These are phyloP conservation scores for Pulveroboletus sp. DNA, from an alignment of 768 basidiomycete species.

Conservation along the genomic window DNA sequence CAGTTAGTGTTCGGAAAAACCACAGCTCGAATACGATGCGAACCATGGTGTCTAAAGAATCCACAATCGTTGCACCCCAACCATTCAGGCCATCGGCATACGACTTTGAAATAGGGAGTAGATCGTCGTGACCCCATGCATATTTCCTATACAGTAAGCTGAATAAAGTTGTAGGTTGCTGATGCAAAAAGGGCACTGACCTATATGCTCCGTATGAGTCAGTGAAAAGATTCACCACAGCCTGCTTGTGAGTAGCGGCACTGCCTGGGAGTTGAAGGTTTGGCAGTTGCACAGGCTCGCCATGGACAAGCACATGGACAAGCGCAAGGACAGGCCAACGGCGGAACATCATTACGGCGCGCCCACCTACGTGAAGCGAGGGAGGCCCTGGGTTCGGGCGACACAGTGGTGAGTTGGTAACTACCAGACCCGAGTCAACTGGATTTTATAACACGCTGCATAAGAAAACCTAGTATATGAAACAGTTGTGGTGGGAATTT, in stretches of 20 bases:
- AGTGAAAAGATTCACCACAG: constrained; percentile 48
- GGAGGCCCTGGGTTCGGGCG: too few relatives aligned
- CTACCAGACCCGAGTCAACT: too few relatives aligned
- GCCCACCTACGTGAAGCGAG: neutral
- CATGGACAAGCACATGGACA: constrained; percentile 10
- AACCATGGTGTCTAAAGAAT: constrained; percentile 63
- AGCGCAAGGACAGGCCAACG: constrained; percentile 12
- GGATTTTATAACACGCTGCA: too few relatives aligned
- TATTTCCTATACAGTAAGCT: constrained; percentile 43
- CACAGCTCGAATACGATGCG: constrained; percentile 4
- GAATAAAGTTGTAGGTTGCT: neutral
- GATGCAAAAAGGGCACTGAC: constrained; percentile 25
- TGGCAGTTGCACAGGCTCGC: constrained; percentile 40
- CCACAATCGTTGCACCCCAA: constrained; percentile 63
- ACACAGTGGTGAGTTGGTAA: too few relatives aligned
- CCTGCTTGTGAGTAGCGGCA: constrained; percentile 35
- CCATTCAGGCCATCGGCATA: constrained; percentile 35
- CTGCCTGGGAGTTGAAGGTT: constrained; percentile 41
- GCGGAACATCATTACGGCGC: constrained; percentile 2
- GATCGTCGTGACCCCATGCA: constrained; percentile 62
- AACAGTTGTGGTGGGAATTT: too few relatives aligned
- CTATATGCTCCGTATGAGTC: constrained; percentile 56
- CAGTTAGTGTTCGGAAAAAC: neutral
- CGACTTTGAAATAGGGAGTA: constrained; percentile 46
- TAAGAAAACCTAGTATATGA: too few relatives aligned